phyloP scores from a whole-genome alignment of 352 stramenopile species.

The Globisporangium perplexum region DNA sequence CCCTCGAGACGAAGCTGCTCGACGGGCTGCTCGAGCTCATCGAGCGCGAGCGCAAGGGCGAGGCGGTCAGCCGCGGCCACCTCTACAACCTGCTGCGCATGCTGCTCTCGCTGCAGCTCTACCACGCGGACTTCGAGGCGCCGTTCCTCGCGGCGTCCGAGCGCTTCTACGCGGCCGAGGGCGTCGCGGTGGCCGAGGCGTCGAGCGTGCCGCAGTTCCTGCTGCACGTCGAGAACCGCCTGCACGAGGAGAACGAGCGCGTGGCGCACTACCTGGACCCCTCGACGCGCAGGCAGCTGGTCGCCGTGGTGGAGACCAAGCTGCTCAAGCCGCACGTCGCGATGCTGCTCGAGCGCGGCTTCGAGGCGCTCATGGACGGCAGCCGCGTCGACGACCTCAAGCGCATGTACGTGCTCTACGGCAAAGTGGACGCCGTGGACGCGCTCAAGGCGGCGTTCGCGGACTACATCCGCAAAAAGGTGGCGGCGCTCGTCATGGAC shows the following conservation, averaged over 20 bases:
- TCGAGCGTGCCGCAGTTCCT: slow-evolving; percentile 83
- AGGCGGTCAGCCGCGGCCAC: slow-evolving; percentile 79
- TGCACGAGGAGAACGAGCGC: slow-evolving; percentile 77
- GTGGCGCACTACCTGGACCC: slow-evolving; percentile 70
- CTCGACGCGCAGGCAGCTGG: slow-evolving; percentile 68
- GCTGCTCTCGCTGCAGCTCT: slow-evolving; percentile 81
- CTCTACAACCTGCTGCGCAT: slow-evolving; percentile 82
- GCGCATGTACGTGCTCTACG: slow-evolving; percentile 83
- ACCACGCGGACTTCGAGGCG: slow-evolving; percentile 81
- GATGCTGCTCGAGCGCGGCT: slow-evolving; percentile 81
- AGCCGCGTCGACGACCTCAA: slow-evolving; percentile 78
- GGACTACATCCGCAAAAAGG: slow-evolving; percentile 73
- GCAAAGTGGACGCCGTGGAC: slow-evolving; percentile 60
- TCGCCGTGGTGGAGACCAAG: slow-evolving; percentile 71
- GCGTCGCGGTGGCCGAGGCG: slow-evolving; percentile 43
- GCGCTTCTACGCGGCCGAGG: slow-evolving; percentile 85
- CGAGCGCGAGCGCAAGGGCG: slow-evolving; percentile 83
- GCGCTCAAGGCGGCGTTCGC: slow-evolving; percentile 64
- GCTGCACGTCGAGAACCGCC: slow-evolving; percentile 79
- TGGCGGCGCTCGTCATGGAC: slow-evolving; percentile 70
- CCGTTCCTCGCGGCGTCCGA: slow-evolving; percentile 85
- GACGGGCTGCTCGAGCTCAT: slow-evolving; percentile 76
- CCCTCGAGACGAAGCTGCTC: slow-evolving; percentile 66
- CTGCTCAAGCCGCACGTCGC: slow-evolving; percentile 81
- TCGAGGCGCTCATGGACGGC: slow-evolving; percentile 84